phyloP scores from a whole-genome alignment of 176 grass and related monocot genomes.

The Olyra latifolia region DNA sequence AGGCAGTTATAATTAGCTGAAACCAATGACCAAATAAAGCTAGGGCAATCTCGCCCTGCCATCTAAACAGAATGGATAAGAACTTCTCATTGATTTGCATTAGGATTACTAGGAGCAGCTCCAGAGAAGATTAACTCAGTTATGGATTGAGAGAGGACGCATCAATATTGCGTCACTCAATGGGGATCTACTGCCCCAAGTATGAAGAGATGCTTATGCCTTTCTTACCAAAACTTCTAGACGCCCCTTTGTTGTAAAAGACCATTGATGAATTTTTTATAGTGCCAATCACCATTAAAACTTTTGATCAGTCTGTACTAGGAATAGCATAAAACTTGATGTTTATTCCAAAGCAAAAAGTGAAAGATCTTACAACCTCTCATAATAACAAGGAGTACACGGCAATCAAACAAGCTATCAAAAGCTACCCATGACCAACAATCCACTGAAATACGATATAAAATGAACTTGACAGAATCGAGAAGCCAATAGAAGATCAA shows the following conservation, averaged over 20 bases:
- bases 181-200: conserved; percentile 1
- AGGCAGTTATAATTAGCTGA: neutral
- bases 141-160: neutral
- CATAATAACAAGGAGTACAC: conserved; percentile 21
- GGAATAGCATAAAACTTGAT: too few relatives aligned
- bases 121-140: neutral
- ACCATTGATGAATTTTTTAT: conserved; percentile 2
- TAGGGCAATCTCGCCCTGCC: neutral
- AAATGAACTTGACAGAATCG: conserved; percentile 1
- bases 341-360: too few relatives aligned
- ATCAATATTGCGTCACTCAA: neutral
- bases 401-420: neutral
- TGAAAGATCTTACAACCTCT: too few relatives aligned
- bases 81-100: neutral
- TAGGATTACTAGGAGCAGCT: neutral
- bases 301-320: too few relatives aligned
- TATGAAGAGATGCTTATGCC: conserved; percentile 24
- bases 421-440: neutral
- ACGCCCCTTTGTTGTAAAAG: conserved; percentile 22
- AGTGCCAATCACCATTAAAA: too few relatives aligned
- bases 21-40: conserved; percentile 2
- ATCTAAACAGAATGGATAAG: conserved; percentile 9
- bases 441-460: neutral
- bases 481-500: neutral
- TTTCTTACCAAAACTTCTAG: conserved; percentile 17